These are phyloP conservation scores for Chrysochromulina parva DNA, from an alignment of 78 protist genomes.

Conservation along the genomic window DNA sequence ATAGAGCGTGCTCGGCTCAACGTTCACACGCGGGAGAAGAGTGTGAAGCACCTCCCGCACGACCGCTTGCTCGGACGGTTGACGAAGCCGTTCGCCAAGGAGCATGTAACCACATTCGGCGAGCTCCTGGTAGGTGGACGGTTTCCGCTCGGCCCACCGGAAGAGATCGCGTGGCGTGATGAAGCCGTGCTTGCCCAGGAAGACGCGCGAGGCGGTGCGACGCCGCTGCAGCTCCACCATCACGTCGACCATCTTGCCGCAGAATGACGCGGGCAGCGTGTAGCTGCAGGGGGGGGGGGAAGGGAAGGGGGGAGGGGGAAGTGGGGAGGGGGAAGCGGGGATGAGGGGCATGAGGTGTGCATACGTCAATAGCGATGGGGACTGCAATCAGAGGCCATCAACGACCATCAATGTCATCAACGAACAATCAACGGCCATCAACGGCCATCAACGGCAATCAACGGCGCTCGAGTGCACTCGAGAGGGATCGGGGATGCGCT, in stretches of 20 bases:
- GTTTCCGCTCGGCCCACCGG: conserved; percentile 93
- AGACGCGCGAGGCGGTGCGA: conserved; percentile 65
- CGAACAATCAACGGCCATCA: too few species aligned
- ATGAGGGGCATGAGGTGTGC: too few species aligned
- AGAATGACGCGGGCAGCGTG: neutral
- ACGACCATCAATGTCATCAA: too few species aligned
- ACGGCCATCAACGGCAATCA: too few species aligned
- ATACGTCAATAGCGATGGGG: too few species aligned
- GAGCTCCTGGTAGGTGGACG: conserved; percentile 63
- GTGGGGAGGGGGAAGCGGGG: too few species aligned
- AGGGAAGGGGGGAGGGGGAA: too few species aligned
- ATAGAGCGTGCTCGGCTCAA: neutral
- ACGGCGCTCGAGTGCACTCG: too few species aligned
- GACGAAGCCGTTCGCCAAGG: conserved; percentile 92
- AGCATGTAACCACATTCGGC: conserved; percentile 92
- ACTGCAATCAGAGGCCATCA: too few species aligned
- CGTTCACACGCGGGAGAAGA: neutral
- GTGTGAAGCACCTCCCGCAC: neutral
- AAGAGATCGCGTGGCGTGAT: conserved; percentile 99
- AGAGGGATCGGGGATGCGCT: too few species aligned
- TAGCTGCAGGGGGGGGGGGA: too few species aligned
- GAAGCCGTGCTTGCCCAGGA: conserved; percentile 91
- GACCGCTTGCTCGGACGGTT: conserved; percentile 73
- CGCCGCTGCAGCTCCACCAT: conserved; percentile 67
- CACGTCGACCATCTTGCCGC: conserved; percentile 67